Conservation (phyloP, 805 yeast genomes). For the Candida boleticola region DNA sequence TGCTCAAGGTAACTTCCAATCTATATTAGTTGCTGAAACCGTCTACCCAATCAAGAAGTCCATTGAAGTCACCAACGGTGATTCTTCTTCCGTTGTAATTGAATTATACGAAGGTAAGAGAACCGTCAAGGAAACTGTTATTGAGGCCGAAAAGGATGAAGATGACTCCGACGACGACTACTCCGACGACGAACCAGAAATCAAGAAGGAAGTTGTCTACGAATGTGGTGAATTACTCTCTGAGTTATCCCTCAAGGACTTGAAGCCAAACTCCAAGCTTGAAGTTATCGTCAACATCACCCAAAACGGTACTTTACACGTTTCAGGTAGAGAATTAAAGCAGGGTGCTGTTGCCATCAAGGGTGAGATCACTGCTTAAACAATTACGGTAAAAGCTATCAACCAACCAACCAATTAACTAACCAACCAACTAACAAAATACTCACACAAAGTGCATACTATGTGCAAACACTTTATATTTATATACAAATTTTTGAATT, state of each 20-base stretch:
- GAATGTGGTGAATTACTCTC: constrained; percentile 74
- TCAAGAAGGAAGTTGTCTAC: constrained; percentile 70
- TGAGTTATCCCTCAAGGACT: constrained; percentile 71
- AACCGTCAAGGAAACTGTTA: constrained; percentile 74
- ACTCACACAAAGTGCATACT: too few species aligned
- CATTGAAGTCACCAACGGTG: constrained; percentile 59
- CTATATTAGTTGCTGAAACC: constrained; percentile 78
- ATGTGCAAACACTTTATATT: too few species aligned
- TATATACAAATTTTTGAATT: too few species aligned
- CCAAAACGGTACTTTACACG: constrained; percentile 61
- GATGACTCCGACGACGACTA: constrained; percentile 46
- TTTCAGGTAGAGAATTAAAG: constrained; percentile 65
- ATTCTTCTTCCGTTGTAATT: constrained; percentile 56
- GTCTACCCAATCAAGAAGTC: constrained; percentile 88
- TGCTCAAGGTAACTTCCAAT: constrained; percentile 67
- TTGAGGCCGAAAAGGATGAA: constrained; percentile 62
- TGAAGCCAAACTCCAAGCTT: constrained; percentile 59
- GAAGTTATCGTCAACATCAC: constrained; percentile 69
- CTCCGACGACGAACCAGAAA: constrained; percentile 87
- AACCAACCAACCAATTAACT: too few species aligned
- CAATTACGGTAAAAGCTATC: too few species aligned
- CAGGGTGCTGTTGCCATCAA: constrained; percentile 55
- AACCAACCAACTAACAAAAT: too few species aligned
- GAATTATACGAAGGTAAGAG: constrained; percentile 85
- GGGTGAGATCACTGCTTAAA: constrained; percentile 43